Conservation (phyloP, 2,329 filamentous ascomycete genomes). For the Paracorniculantispora psalliotae region DNA sequence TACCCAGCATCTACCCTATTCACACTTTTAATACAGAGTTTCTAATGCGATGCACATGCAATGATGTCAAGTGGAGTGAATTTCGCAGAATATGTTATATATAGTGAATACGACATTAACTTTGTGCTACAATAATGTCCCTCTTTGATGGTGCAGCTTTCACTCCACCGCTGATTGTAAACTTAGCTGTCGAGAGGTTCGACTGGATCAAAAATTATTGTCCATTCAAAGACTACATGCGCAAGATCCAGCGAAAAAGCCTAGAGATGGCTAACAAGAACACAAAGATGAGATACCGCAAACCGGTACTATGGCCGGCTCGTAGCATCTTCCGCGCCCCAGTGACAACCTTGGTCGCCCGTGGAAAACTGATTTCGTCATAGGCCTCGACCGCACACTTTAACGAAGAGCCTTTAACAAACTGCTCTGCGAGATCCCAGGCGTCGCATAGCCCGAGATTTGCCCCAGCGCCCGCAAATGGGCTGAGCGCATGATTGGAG, state of each 20-base stretch:
- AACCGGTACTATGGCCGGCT: constrained; percentile 22
- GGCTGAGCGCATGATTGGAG: constrained; percentile 44
- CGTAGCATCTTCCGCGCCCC: constrained; percentile 21
- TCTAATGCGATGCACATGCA: too few relatives aligned
- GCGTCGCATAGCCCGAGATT: constrained; percentile 44
- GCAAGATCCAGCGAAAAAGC: constrained; percentile 14
- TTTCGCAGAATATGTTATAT: too few relatives aligned
- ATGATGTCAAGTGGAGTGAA: too few relatives aligned
- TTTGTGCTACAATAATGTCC: too few relatives aligned
- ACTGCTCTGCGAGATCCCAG: constrained; percentile 39
- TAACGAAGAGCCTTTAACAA: constrained; percentile 26
- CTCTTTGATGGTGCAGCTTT: too few relatives aligned
- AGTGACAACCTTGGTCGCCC: constrained; percentile 24
- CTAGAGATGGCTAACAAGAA: constrained; percentile 18
- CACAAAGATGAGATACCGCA: constrained; percentile 21
- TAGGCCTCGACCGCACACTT: constrained; percentile 27
- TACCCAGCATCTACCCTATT: background rate
- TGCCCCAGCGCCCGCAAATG: constrained; percentile 45
- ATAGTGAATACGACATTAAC: too few relatives aligned
- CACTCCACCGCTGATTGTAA: too few relatives aligned
- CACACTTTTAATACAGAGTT: background rate
- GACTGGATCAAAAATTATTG: background rate
- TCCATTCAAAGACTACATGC: background rate
- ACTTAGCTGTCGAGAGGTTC: too few relatives aligned
- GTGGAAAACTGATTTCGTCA: constrained; percentile 31